Conservation (phyloP, 305 asterid genomes). For the Solanum hybrid region DNA sequence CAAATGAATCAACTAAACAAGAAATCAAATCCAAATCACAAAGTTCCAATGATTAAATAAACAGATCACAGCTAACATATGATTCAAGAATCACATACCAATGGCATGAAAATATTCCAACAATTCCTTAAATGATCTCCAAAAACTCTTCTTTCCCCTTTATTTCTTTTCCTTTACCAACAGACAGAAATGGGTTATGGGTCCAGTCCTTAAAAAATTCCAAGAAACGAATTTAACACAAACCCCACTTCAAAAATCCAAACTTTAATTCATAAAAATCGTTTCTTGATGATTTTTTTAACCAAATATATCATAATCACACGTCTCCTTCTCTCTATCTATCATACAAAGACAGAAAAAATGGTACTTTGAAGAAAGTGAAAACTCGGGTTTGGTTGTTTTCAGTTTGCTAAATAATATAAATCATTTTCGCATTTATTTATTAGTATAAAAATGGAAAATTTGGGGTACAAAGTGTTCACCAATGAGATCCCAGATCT, state of each 20-base stretch:
- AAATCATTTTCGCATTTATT: neutral
- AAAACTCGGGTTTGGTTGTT: neutral
- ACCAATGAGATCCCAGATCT: slow-evolving; percentile 8
- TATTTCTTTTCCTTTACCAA: neutral
- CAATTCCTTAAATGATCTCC: neutral
- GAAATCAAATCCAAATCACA: neutral
- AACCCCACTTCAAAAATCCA: neutral
- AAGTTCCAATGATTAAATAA: neutral
- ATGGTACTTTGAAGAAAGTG: neutral
- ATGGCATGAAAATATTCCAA: neutral
- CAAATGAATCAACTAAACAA: neutral
- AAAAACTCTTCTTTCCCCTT: neutral
- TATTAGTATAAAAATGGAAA: neutral
- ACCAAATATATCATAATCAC: neutral
- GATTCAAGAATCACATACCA: neutral
- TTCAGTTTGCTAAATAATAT: neutral
- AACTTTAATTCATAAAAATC: neutral
- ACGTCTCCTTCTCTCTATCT: neutral
- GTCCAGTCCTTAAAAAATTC: neutral
- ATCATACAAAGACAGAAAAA: neutral
- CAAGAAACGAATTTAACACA: neutral
- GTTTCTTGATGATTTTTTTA: neutral
- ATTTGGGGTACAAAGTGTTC: neutral
- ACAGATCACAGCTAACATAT: neutral
- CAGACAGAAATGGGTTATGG: neutral